A percentile compares a stretch with the other conserved stretches of the same genome.
phyloP scores from a whole-genome alignment of 2,329 filamentous ascomycete genomes.

The Curvularia hawaiiensis region DNA sequence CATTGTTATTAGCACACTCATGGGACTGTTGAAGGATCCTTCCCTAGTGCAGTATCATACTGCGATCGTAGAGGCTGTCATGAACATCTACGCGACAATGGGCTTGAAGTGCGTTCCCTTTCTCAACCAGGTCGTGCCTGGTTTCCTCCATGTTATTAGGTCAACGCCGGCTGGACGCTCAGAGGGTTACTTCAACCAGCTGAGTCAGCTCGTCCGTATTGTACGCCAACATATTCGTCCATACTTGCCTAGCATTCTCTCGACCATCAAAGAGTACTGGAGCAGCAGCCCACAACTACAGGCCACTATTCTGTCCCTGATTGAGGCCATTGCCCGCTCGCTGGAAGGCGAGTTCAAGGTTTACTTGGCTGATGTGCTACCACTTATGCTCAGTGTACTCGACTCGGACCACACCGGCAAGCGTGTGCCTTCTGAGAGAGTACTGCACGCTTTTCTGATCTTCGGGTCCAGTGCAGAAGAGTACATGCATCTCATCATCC shows the following conservation, averaged over 20 bases:
- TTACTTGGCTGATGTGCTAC: constrained; percentile 85
- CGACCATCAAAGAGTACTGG: constrained; percentile 90
- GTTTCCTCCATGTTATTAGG: constrained; percentile 87
- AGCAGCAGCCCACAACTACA: constrained; percentile 79
- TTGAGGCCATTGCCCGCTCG: constrained; percentile 92
- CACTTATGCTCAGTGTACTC: constrained; percentile 91
- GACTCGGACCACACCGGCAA: constrained; percentile 81
- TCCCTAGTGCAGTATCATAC: constrained; percentile 92
- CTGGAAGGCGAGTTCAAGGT: constrained; percentile 98
- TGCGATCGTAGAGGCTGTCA: constrained; percentile 93
- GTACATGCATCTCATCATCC: constrained; percentile 99
- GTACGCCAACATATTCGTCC: constrained; percentile 96
- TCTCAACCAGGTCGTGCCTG: constrained; percentile 90
- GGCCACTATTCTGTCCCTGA: constrained; percentile 85
- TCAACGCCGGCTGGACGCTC: constrained; percentile 77
- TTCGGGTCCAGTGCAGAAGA: constrained; percentile 96
- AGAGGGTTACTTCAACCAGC: constrained; percentile 97
- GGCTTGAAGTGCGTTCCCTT: constrained; percentile 96
- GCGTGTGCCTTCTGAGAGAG: constrained; percentile 82
- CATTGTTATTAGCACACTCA: constrained; percentile 93
- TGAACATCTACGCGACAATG: constrained; percentile 97
- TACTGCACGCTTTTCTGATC: constrained; percentile 92
- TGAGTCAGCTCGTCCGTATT: constrained; percentile 90
- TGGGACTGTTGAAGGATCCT: constrained; percentile 88
- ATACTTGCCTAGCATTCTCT: constrained; percentile 84